Evolutionary conservation across 2,329 filamentous ascomycete species (phyloP), one percentile per base, ranked within the genome.

Genomic region (Colletotrichum sp.): DNA sequence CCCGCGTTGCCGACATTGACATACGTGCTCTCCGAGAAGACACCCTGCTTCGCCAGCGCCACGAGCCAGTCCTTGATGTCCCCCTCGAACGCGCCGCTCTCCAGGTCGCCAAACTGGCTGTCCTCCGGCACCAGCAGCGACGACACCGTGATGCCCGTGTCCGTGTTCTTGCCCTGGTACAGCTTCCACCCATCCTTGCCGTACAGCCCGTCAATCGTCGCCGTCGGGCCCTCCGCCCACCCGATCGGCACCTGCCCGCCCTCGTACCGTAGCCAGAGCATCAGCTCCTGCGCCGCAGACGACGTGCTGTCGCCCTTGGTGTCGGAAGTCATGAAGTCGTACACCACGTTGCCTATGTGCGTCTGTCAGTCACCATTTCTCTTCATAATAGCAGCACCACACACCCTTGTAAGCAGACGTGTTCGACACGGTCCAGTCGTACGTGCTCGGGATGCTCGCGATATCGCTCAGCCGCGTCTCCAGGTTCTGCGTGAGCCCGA

Each of bases 211-310:
- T 82, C 77, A 55, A 86, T 81, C 1, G 84, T 87, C 5, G 84
- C 82, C 24, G 83, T 80, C 39, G 81, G 76, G 2, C 82, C 82
- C 57, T 81, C 79, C 8, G 79, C 77, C 81, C 83, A 87, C 60
- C 86, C 86, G 72, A 88, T 87, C 16, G 86, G 86, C 6, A 87
- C 80, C 75, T 88, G 86, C 3, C 85, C 85, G 21, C 85, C 85
- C n/a, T 85, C 85, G 70, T 85, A 87, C 30, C 84, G 82, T 4
- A 87, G 82, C 86, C 86, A 87, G 16, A 87, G 85, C 86, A 87
- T 88, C 28, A 86, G 81, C 75, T 87, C 85, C 72, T 86, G 85
- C 0, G 85, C 83, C 7, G 77, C 73, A 36, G 79, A 79, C 21
- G 83, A 85, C 6, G 86, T 87, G 2, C 83, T 85, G 80, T 87